Base-by-base conservation (phyloP, 345 rosid genomes). In the Schrenkiella parvula region DNA sequence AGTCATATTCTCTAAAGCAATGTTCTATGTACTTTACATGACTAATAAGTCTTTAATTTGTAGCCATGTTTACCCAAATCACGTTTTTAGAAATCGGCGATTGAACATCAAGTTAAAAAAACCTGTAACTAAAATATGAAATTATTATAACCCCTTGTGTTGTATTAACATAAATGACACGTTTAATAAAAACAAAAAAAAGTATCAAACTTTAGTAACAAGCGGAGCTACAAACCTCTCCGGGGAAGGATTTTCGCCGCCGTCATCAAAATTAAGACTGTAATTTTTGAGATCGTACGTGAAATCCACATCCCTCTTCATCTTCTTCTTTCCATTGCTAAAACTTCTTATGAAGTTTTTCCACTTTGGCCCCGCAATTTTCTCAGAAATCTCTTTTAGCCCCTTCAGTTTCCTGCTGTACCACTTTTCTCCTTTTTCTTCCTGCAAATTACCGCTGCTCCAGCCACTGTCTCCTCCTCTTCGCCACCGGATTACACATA, bases 181-280 rank as follows among this genome's bases (percentile, higher is more conserved):
- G 18, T 41, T 11, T 14, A 29, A 19, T 6, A 9, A 22, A 56
- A 22, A 18, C 2, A 8, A 8, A 17, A 12, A 12, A 31, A 60
- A 22, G 14, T 11, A 44, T 63, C 32, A 68, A 55, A 63, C 59
- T 54, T 69, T 53, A 0, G 28, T 63, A 1, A 54, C 60, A 59
- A 56, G 8, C 39, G 85, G 74, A 47, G 78, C 69, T n/a, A 80
- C 80, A 79, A 54, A 81, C 63, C 89, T 78, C 42, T 78, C 72
- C 21, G 81, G 80, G 29, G 85, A 85, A 67, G 31, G 68, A 60
- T 65, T 70, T 22, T 46, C 64, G 0, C 77, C 64, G 26, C 87
- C 92, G 48, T 85, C 84, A 21, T 92, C 95, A 47, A 92, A 89
- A 60, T 92, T 89, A n/a, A 89, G 86, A 15, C 82, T 84, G 57